Evolutionary conservation across 202 grass and related monocot genomes (phyloP), one percentile per base, ranked within the genome.

Genomic region (Carex sylvatica): DNA sequence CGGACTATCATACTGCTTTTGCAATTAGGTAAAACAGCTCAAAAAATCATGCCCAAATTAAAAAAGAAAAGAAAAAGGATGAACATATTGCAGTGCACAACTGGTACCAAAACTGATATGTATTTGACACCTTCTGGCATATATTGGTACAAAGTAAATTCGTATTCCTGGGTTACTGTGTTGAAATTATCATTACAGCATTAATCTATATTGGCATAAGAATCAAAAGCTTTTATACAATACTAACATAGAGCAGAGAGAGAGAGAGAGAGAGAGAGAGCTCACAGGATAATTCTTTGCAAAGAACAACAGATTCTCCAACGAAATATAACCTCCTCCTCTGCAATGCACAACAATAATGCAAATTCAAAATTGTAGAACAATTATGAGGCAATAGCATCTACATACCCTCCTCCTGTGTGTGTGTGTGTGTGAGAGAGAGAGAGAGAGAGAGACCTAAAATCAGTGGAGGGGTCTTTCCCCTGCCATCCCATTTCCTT

Each of bases 401-500:
- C 23, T 33, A 77, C 51, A 77, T 59, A 77, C 14, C 26, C 28
- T 28, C 28, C 28, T 28, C 28, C 28, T 28, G 31, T 75, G 64
- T 47, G 36, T 20, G 46, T 68, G 85, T 10, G 61, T 61, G 65
- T 52, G 67, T 61, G 19, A 70, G 75, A 23, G 47, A 15, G 75
- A 16, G n/a, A 83, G 19, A 78, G 74, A 72, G 54, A 52, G 10
- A 6, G 68, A 60, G 84, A 96, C 96, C 96, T 95, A 83, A 99
- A 99, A 89, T 99, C 96, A 83, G 96, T 99, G 18, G 96, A 99
- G 82, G 96, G 96, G 66, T 99, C 96, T 92, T 99, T 99, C 47
- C 96, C 96, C 91, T 99, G 96, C 96, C 96, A 99, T 56, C 96
- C 96, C 96, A 99, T 99, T 86, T 99, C 93, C 68, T 99, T 99